A percentile compares a stretch with the other conserved stretches of the same genome.
Conservation (phyloP, 768 basidiomycete genomes). For the Phylloporus rhodoxanthus region DNA sequence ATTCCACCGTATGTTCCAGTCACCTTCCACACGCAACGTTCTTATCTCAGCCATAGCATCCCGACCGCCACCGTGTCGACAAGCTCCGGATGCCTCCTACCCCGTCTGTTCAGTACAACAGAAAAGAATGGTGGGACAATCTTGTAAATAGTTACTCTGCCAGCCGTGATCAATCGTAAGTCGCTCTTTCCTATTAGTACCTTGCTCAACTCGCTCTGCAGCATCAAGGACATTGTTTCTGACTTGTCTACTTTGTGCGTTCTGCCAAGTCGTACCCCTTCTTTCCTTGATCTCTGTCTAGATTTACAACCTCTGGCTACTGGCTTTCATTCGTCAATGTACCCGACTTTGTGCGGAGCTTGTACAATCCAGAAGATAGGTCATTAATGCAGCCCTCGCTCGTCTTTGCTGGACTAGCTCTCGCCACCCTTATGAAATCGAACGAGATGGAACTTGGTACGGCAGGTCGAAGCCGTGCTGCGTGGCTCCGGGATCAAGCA, state of each 20-base stretch:
- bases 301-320: conserved; percentile 58
- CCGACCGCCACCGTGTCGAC: conserved; percentile 23
- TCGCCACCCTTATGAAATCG: conserved; percentile 67
- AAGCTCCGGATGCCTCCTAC: conserved; percentile 26
- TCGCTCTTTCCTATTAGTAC: not conserved
- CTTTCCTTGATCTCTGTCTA: conserved; percentile 27
- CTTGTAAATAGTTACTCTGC: conserved; percentile 39
- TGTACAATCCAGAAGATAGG: conserved; percentile 49
- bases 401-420: conserved; percentile 60
- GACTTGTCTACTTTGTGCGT: conserved; percentile 52
- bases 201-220: conserved; percentile 18
- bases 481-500: conserved; percentile 52
- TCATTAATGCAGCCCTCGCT: conserved; percentile 63
- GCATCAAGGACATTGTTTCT: conserved; percentile 42
- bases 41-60: conserved; percentile 16
- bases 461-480: conserved; percentile 51
- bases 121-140: conserved; percentile 44
- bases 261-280: not conserved
- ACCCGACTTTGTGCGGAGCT: conserved; percentile 44
- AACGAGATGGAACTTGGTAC: conserved; percentile 57
- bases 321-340: conserved; percentile 67
- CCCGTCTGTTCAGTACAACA: conserved; percentile 29
- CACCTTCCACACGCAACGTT: not conserved
- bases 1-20: conserved; percentile 20
- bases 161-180: conserved; percentile 41